Conservation (phyloP, 2,329 filamentous ascomycete species). For the Cladophialophora chaetospira region DNA sequence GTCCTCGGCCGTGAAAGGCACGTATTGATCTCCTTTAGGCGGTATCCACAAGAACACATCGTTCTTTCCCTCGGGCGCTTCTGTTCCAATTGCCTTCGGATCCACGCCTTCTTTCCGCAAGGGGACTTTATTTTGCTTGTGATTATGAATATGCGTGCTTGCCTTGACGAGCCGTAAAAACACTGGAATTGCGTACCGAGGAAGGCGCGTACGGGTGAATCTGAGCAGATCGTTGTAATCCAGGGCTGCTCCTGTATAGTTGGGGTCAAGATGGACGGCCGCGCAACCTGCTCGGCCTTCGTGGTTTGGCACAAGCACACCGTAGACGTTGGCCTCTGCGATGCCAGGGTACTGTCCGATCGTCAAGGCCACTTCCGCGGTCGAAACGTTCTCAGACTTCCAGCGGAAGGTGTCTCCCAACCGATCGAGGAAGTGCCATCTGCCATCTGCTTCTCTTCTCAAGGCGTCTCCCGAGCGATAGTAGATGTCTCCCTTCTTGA, state of each 20-base stretch:
- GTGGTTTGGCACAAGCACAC: conserved; percentile 75
- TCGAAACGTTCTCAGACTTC: conserved; percentile 80
- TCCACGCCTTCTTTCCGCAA: conserved; percentile 45
- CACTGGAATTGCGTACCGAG: conserved; percentile 73
- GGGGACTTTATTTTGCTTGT: conserved; percentile 78
- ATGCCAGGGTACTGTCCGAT: conserved; percentile 68
- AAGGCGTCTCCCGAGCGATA: conserved; percentile 85
- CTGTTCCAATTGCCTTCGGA: conserved; percentile 28
- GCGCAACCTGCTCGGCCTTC: conserved; percentile 84
- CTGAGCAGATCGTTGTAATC: conserved; percentile 62
- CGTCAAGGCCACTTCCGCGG: conserved; percentile 76
- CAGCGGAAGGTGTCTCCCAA: conserved; percentile 58
- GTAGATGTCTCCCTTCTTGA: conserved; percentile 75
- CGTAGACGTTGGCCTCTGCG: conserved; percentile 82
- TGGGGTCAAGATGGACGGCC: conserved; percentile 63
- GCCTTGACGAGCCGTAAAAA: conserved; percentile 66
- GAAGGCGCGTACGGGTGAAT: conserved; percentile 62
- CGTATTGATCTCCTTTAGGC: conserved; percentile 25
- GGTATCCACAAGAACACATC: conserved; percentile 39
- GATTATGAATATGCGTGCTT: conserved; percentile 68
- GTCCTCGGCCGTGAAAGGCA: conserved; percentile 24
- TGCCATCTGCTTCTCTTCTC: conserved; percentile 68
- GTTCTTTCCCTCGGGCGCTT: conserved; percentile 27
- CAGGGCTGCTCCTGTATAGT: conserved; percentile 46
- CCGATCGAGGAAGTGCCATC: conserved; percentile 75